phyloP scores from a whole-genome alignment of 176 grass and related monocot genomes.

The Pontederia crassipes region DNA sequence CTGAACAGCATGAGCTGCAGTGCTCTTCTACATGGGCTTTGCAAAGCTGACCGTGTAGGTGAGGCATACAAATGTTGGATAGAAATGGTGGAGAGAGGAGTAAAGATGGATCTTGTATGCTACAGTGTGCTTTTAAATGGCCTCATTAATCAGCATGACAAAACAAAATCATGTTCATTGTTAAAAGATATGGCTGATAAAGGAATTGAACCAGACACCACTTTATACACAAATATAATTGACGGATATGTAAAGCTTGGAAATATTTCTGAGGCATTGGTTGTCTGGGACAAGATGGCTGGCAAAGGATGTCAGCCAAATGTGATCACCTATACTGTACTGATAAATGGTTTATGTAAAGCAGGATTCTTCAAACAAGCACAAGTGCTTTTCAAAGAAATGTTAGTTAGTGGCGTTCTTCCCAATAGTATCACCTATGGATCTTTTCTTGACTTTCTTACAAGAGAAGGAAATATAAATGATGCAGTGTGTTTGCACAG shows the following conservation, averaged over 20 bases:
- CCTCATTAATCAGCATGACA: constrained; percentile 33
- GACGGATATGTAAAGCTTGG: constrained; percentile 38
- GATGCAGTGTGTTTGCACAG: constrained; percentile 41
- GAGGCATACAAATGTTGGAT: constrained; percentile 46
- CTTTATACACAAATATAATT: constrained; percentile 72
- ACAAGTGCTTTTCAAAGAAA: constrained; percentile 56
- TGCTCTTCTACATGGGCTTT: constrained; percentile 57
- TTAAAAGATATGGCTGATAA: constrained; percentile 42
- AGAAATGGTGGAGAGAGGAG: constrained; percentile 49
- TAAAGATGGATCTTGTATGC: constrained; percentile 48
- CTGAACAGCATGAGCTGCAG: constrained; percentile 59
- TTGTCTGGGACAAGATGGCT: constrained; percentile 38
- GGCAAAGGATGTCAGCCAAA: constrained; percentile 35
- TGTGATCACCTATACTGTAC: constrained; percentile 38
- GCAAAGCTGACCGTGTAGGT: constrained; percentile 42
- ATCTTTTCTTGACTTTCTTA: constrained; percentile 55
- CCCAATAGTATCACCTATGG: constrained; percentile 56
- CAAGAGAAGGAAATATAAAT: constrained; percentile 45
- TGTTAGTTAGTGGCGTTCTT: constrained; percentile 31
- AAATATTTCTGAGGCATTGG: constrained; percentile 44
- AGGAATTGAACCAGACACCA: constrained; percentile 40
- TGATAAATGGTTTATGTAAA: constrained; percentile 69
- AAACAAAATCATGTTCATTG: constrained; percentile 20
- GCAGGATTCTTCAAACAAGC: constrained; percentile 49
- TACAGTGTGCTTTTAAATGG: constrained; percentile 47